Evolutionary conservation across 305 asterid species (phyloP).

Genomic region (Solanum chacoense): DNA sequence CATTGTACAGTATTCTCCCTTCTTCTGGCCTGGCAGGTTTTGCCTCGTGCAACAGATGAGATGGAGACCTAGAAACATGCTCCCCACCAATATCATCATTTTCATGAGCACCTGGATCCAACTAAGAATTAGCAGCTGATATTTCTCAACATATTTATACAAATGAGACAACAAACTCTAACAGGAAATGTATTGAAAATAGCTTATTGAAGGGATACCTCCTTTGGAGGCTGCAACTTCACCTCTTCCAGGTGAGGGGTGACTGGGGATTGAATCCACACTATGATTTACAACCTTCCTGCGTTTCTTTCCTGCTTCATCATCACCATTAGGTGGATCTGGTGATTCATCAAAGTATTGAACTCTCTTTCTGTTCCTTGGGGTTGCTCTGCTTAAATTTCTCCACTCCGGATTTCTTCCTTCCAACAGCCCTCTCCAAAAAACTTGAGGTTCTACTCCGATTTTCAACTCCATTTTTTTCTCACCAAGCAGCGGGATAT

Average conservation of each 20-base stretch:
- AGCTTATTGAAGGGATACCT: conserved; percentile 5
- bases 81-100: not conserved
- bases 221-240: conserved; percentile 10
- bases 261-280: conserved; percentile 24
- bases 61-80: not conserved
- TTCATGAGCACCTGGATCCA: not conserved
- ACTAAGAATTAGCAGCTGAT: not conserved
- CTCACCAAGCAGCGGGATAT: conserved; percentile 56
- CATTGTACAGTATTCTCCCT: conserved; percentile 18
- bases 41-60: conserved; percentile 12
- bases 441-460: conserved; percentile 52
- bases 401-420: conserved; percentile 62
- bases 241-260: conserved; percentile 26
- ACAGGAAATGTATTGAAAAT: not conserved
- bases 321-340: conserved; percentile 20
- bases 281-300: conserved; percentile 35
- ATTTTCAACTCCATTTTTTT: conserved; percentile 30
- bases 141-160: not conserved
- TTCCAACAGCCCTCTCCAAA: conserved; percentile 70
- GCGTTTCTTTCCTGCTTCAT: conserved; percentile 46
- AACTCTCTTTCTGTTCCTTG: conserved; percentile 70
- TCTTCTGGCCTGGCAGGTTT: conserved; percentile 18
- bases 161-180: not conserved
- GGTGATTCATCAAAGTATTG: conserved; percentile 31
- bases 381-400: conserved; percentile 29